Conservation (phyloP, 768 basidiomycete genomes). For the Lentinula guzmanii region DNA sequence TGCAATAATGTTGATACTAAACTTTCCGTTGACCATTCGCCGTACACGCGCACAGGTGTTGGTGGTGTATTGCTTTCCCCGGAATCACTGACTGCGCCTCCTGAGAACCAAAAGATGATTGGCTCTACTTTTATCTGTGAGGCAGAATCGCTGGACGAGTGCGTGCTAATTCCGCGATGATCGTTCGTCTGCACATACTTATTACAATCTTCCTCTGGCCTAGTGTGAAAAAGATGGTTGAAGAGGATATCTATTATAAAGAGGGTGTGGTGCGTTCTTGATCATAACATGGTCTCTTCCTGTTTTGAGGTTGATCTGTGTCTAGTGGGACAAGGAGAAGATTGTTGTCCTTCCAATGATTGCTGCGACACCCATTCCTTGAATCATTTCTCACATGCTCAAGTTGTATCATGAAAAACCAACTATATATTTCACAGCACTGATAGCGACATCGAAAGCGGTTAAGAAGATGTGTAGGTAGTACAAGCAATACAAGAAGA, state of each 20-base stretch:
- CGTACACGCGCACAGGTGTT: slow-evolving; percentile 31
- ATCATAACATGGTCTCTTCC: background rate
- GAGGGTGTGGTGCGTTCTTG: slow-evolving; percentile 29
- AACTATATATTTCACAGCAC: background rate
- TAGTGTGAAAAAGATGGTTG: slow-evolving; percentile 25
- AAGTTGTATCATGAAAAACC: background rate
- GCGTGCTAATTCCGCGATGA: background rate
- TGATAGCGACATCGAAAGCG: no score
- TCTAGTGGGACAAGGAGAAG: slow-evolving; percentile 16
- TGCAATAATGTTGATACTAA: background rate
- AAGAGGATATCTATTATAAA: slow-evolving; percentile 32
- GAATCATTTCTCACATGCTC: background rate
- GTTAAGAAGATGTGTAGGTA: no score
- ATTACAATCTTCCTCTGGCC: slow-evolving; percentile 45
- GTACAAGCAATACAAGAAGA: no score
- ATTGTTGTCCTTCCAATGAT: slow-evolving; percentile 15
- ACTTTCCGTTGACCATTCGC: background rate
- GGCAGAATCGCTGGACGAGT: slow-evolving; percentile 44
- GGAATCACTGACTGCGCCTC: slow-evolving; percentile 40
- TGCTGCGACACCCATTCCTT: slow-evolving; percentile 13
- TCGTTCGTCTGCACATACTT: slow-evolving; percentile 19
- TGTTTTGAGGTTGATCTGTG: background rate
- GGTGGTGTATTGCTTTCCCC: slow-evolving; percentile 57
- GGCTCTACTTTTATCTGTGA: slow-evolving; percentile 56
- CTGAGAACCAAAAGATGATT: slow-evolving; percentile 48